Conservation (phyloP, 768 basidiomycete genomes). For the Leccinum arenicola region DNA sequence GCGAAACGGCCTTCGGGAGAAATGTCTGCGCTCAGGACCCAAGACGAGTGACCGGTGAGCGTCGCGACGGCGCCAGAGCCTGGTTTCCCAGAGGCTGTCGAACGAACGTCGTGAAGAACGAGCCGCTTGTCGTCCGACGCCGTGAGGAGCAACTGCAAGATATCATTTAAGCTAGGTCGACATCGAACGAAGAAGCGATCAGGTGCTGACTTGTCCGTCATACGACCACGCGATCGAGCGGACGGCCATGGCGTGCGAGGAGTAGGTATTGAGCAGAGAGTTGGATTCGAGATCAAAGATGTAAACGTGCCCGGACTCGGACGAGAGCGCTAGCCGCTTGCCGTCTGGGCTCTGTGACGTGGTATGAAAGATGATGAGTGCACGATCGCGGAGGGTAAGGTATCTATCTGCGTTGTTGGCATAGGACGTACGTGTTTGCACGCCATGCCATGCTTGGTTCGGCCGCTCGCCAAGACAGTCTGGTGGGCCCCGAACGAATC, state of each 20-base stretch:
- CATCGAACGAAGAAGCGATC: not conserved
- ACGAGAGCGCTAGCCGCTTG: slow-evolving; percentile 72
- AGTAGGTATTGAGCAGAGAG: slow-evolving; percentile 65
- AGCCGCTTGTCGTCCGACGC: slow-evolving; percentile 93
- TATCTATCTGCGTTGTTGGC: slow-evolving; percentile 1
- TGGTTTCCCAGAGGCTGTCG: slow-evolving; percentile 51
- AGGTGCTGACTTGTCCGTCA: slow-evolving; percentile 71
- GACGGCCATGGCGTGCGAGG: slow-evolving; percentile 88
- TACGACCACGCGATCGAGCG: slow-evolving; percentile 86
- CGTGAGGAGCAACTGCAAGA: slow-evolving; percentile 70
- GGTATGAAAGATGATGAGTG: slow-evolving; percentile 1
- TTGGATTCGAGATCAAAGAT: slow-evolving; percentile 56
- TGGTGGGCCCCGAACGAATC: slow-evolving; percentile 67
- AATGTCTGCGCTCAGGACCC: slow-evolving; percentile 83
- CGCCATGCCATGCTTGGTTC: slow-evolving; percentile 75
- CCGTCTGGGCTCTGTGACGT: slow-evolving; percentile 81
- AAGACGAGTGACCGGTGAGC: slow-evolving; percentile 84
- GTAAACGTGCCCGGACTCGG: slow-evolving; percentile 85
- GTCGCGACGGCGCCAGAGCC: slow-evolving; percentile 81
- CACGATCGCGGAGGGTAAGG: not conserved
- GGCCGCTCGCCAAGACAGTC: slow-evolving; percentile 58
- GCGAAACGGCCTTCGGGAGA: slow-evolving; percentile 77
- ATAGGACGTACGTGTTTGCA: slow-evolving; percentile 59
- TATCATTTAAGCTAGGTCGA: not conserved
- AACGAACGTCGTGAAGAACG: slow-evolving; percentile 85